phyloP scores from a whole-genome alignment of 768 basidiomycete species.

The Mycena galopus region DNA sequence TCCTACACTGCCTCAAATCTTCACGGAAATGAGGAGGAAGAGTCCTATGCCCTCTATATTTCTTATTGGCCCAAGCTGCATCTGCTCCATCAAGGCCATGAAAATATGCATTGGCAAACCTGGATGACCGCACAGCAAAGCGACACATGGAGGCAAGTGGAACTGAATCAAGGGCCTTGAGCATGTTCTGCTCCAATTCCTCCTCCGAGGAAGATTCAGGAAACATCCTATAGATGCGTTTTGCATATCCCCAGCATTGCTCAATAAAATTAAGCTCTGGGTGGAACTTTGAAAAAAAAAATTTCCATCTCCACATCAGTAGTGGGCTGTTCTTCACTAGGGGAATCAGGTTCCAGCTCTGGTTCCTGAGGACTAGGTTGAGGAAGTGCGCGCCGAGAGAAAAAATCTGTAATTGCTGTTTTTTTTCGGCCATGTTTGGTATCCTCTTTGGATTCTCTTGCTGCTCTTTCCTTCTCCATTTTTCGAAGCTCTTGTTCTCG shows the following conservation, averaged over 20 bases:
- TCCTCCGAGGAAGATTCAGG: too few relatives aligned
- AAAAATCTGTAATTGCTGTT: neutral
- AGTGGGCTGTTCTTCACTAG: neutral
- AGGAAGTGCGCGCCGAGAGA: neutral
- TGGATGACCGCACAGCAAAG: too few relatives aligned
- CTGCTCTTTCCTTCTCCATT: neutral
- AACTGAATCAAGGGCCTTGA: slow-evolving; percentile 41
- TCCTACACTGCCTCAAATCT: too few relatives aligned
- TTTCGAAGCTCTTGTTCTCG: too few relatives aligned
- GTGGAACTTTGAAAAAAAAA: slow-evolving; percentile 49
- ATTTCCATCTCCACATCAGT: neutral
- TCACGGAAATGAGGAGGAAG: too few relatives aligned
- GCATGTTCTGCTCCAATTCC: slow-evolving; percentile 47
- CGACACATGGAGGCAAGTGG: slow-evolving; percentile 37
- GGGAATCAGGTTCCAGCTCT: neutral
- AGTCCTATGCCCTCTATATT: too few relatives aligned
- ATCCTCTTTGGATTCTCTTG: neutral
- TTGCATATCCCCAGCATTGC: too few relatives aligned
- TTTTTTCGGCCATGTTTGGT: neutral
- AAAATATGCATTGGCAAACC: too few relatives aligned
- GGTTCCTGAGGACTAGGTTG: neutral
- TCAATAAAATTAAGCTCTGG: slow-evolving; percentile 46
- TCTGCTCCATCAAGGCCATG: too few relatives aligned
- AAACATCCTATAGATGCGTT: too few relatives aligned
- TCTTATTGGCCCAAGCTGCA: too few relatives aligned